Evolutionary conservation across 495 filamentous ascomycete genomes (phyloP), one percentile per base, ranked within the genome.

Genomic region (Collariella sp.): DNA sequence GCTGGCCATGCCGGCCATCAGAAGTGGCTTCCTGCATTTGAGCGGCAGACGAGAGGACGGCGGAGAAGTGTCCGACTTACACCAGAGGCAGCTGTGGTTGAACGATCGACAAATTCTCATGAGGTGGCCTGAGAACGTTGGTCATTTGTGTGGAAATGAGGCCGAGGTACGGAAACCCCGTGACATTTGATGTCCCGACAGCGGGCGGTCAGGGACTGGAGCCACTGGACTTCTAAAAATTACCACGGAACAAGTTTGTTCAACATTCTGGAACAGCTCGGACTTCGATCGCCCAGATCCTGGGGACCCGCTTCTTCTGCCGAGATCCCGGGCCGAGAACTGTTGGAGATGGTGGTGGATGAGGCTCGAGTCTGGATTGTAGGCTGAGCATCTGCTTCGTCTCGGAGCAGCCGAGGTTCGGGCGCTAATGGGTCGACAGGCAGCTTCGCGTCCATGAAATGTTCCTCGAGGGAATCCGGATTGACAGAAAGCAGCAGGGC

Each of bases 231-330:
- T n/a, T n/a, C n/a, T n/a, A n/a, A n/a, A n/a, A 13, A 18, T 47
- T 34, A 20, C 29, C 15, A 18, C 45, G 31, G 45, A 29, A 33
- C 26, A 47, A 16, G 26, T 34, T 29, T n/a, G n/a, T 13, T 47
- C 19, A 18, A 35, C 26, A 31, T 31, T 20, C 45, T 47, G 45
- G 45, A 47, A 47, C 45, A 9, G 26, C 9, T 46, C 24, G 19
- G 16, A 29, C 3, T 29, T 9, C n/a, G 26, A 42, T 29, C 7
- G 38, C 36, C 26, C 29, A 24, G 29, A 34, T 19, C 34, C 24
- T 9, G 35, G 16, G 11, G 35, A 33, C 52, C 52, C 52, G 36
- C 44, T 48, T 31, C 41, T 47, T 43, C 42, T 42, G 45, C 52
- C 52, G 52, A 55, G 38, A 55, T 36, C n/a, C 44, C 43, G 52